Base-by-base conservation (phyloP, 129 eudicot species). In the Pseudognaphalium luteoalbum region DNA sequence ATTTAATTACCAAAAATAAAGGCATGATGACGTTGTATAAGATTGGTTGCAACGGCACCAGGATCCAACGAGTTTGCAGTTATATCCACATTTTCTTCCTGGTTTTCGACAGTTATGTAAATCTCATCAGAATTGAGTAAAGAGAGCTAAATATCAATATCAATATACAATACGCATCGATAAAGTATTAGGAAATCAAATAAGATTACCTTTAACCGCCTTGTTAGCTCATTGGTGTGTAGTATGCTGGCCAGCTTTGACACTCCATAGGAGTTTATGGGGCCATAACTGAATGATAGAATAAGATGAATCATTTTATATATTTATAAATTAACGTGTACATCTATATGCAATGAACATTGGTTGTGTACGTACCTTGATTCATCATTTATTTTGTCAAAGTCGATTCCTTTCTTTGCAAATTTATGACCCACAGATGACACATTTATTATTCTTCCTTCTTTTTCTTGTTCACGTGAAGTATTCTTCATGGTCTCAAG, bases 401-500 rank as follows among this genome's bases (percentile, higher is more conserved):
- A 93, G 44, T 79, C 75, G 39, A 90, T 88, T 71, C 96, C 97
- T 15, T 76, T 39, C 61, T 84, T 73, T 34, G 88, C 80, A 61
- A 69, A 57, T n/a, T 84, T 80, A 72, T 93, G 97, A 61, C 70
- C 96, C 75, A 78, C 82, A n/a, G 98, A 93, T 28, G 98, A 87
- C 25, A 91, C 90, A 60, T 44, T 88, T 39, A 93, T 87, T 71
- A 93, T 83, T 75, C 98, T 85, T 80, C 98, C 98, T 82, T 93
- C 98, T 84, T 63, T 86, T 7, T 71, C 44, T 59, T 85, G 85
- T 60, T 85, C 83, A 4, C 57, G 66, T 29, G 96, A 85, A 25
- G 98, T 88, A 0, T 57, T 81, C 86, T 93, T 93, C 97, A 93
- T 88, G 50, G 83, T 88, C 39, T 93, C 93, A 80, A 93, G 83